A percentile compares a stretch with the other conserved stretches of the same genome.
phyloP scores from a whole-genome alignment of 495 filamentous ascomycete genomes.

The Oidiodendron maius region DNA sequence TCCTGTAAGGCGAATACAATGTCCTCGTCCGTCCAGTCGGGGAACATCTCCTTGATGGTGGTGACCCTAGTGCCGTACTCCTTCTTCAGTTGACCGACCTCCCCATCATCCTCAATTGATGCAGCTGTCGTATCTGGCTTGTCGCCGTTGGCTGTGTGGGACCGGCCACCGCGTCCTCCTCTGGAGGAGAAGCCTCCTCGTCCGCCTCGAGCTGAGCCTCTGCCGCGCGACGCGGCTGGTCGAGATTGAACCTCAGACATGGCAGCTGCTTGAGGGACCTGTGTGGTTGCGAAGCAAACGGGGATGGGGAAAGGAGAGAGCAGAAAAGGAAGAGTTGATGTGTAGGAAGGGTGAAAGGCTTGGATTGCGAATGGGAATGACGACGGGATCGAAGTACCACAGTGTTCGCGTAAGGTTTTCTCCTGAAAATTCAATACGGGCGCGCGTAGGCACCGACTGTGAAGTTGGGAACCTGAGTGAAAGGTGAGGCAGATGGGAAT shows the following conservation, averaged over 20 bases:
- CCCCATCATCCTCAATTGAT: constrained; percentile 75
- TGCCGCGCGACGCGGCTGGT: constrained; percentile 68
- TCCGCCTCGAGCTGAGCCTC: constrained; percentile 73
- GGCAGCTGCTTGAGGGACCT: constrained; percentile 26
- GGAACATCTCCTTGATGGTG: constrained; percentile 83
- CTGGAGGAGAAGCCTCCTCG: constrained; percentile 73
- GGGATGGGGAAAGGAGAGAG: constrained; percentile 24
- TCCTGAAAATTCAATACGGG: background rate
- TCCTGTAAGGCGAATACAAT: constrained; percentile 87
- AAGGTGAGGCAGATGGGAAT: too few species aligned
- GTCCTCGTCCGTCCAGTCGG: constrained; percentile 87
- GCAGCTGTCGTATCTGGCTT: constrained; percentile 43
- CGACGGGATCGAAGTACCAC: background rate
- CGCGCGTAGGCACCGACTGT: too few species aligned
- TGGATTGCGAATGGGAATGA: background rate
- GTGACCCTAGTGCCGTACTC: constrained; percentile 68
- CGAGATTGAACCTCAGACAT: constrained; percentile 91
- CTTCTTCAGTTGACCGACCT: constrained; percentile 87
- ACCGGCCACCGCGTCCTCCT: constrained; percentile 55
- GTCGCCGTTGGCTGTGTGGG: constrained; percentile 61
- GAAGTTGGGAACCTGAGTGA: too few species aligned
- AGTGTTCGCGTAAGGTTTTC: constrained; percentile 3
- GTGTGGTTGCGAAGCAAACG: constrained; percentile 26
- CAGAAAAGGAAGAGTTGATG: constrained; percentile 6
- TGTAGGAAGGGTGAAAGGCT: constrained; percentile 13